These are phyloP conservation scores for Asparagopsis taxiformis DNA, from an alignment of 31 red algal genomes.

Conservation along the genomic window DNA sequence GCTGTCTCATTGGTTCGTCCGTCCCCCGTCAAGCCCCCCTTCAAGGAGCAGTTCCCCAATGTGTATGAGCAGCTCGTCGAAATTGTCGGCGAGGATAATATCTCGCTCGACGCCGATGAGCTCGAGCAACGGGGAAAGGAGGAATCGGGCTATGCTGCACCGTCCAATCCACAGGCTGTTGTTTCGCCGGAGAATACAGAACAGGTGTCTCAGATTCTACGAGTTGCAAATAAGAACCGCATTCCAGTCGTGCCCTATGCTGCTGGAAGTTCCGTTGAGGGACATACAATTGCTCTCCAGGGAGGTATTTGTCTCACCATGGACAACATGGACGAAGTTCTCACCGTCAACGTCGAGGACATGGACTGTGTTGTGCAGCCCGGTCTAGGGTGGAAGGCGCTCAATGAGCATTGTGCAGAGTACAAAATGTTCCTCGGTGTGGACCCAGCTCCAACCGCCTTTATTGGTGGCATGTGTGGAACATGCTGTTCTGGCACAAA, in stretches of 20 bases:
- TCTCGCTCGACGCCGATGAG: conserved; percentile 74
- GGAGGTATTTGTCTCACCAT: conserved; percentile 86
- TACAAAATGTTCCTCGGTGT: conserved; percentile 89
- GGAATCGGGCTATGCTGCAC: conserved; percentile 72
- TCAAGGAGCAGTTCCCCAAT: conserved; percentile 53
- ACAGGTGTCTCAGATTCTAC: conserved; percentile 75
- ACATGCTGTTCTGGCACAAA: conserved; percentile 96
- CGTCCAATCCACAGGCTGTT: conserved; percentile 81
- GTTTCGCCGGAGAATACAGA: conserved; percentile 76
- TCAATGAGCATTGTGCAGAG: conserved; percentile 75
- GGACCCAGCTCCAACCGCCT: conserved; percentile 92
- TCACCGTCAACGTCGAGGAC: conserved; percentile 80
- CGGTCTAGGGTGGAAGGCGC: conserved; percentile 85
- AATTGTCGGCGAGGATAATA: conserved; percentile 48
- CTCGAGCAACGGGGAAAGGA: conserved; percentile 80
- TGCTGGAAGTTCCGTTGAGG: conserved; percentile 86
- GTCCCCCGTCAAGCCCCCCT: conserved; percentile 60
- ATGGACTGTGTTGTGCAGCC: conserved; percentile 93
- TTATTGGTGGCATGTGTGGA: conserved; percentile 96
- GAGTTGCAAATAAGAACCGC: conserved; percentile 38
- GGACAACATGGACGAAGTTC: conserved; percentile 75
- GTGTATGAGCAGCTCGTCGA: conserved; percentile 57
- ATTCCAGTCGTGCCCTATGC: conserved; percentile 94
- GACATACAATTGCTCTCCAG: conserved; percentile 66
- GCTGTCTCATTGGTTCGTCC: background rate